Conservation (phyloP, 2,329 filamentous ascomycete species). For the Coniochaeta ligniaria region DNA sequence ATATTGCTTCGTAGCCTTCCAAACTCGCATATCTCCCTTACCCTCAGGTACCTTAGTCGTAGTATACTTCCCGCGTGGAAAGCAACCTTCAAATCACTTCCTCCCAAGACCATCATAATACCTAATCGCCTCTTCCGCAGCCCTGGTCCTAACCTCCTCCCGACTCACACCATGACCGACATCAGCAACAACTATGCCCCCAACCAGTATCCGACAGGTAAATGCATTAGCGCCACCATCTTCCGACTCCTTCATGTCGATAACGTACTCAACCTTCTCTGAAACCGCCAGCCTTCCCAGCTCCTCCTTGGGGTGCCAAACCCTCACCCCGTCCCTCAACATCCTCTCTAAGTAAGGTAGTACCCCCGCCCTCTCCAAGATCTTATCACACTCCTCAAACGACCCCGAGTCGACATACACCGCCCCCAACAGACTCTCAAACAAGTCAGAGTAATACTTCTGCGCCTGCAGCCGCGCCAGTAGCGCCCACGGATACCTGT, state of each 20-base stretch:
- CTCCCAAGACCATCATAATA: background rate
- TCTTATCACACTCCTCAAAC: slow-evolving; percentile 46
- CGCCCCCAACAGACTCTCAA: slow-evolving; percentile 76
- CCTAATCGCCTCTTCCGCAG: background rate
- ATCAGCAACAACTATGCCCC: slow-evolving; percentile 29
- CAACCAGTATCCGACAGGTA: slow-evolving; percentile 42
- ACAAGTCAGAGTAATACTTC: slow-evolving; percentile 78
- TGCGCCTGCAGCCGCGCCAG: slow-evolving; percentile 58
- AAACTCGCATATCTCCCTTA: too few relatives aligned
- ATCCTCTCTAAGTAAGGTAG: slow-evolving; percentile 55
- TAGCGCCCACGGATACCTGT: slow-evolving; percentile 68
- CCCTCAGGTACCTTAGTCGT: too few relatives aligned
- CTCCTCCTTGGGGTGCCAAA: slow-evolving; percentile 59
- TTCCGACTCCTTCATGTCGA: slow-evolving; percentile 17
- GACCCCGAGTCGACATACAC: slow-evolving; percentile 75
- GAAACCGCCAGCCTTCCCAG: slow-evolving; percentile 51
- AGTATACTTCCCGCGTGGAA: too few relatives aligned
- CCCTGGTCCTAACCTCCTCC: slow-evolving; percentile 2
- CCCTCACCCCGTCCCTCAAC: slow-evolving; percentile 50
- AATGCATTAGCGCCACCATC: slow-evolving; percentile 20
- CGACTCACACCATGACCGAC: slow-evolving; percentile 5
- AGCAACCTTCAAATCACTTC: too few relatives aligned
- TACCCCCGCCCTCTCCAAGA: slow-evolving; percentile 61
- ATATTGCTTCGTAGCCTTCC: background rate
- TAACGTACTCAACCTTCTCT: slow-evolving; percentile 47